Conservation (phyloP, 129 eudicot genomes). For the Scalesia atractyloides region DNA sequence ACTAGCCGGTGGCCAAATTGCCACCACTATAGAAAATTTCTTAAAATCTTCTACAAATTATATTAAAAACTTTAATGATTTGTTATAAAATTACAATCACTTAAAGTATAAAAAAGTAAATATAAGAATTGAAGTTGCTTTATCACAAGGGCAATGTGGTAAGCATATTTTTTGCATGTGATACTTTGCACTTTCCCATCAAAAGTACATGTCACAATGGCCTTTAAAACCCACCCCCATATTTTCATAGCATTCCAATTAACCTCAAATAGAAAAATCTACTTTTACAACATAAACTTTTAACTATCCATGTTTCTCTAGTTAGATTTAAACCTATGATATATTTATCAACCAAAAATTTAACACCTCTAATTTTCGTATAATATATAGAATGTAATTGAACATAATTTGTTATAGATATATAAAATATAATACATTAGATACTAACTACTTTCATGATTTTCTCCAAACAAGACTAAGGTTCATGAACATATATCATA, state of each 20-base stretch:
- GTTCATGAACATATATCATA: constrained; percentile 9
- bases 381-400: too few relatives aligned
- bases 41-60: neutral
- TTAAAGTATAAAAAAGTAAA: neutral
- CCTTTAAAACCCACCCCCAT: constrained; percentile 18
- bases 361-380: too few relatives aligned
- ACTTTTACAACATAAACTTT: constrained; percentile 17
- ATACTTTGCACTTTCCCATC: constrained; percentile 27
- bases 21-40: neutral
- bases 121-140: constrained; percentile 19
- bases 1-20: neutral
- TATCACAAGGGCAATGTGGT: constrained; percentile 28
- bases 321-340: neutral
- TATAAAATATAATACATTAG: too few relatives aligned
- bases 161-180: constrained; percentile 34
- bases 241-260: neutral
- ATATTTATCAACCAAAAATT: too few relatives aligned
- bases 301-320: neutral
- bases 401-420: too few relatives aligned
- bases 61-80: neutral
- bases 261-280: constrained; percentile 3
- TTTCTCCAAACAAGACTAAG: neutral
- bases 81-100: neutral
- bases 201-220: constrained; percentile 20
- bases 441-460: too few relatives aligned